phyloP scores from a whole-genome alignment of 23 red algal species.

The Cyanidioschyzon merolae region DNA sequence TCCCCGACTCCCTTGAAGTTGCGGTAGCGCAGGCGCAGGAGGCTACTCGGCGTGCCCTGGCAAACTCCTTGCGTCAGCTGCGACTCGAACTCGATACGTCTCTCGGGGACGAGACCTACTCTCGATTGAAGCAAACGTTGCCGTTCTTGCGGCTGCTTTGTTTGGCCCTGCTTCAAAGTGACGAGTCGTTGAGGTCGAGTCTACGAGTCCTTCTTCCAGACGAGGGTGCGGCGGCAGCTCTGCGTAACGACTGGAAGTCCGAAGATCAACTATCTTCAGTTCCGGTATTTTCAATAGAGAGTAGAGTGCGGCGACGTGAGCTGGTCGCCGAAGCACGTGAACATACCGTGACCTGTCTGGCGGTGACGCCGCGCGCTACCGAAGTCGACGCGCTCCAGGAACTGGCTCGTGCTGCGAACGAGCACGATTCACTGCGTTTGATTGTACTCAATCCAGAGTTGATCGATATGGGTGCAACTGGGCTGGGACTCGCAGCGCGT shows the following conservation, averaged over 20 bases:
- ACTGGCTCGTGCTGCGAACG: constrained; percentile 32
- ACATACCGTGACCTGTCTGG: background rate
- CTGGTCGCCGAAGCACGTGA: constrained; percentile 31
- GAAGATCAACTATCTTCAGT: background rate
- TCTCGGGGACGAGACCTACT: constrained; percentile 68
- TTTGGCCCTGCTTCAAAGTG: background rate
- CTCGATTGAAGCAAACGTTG: constrained; percentile 51
- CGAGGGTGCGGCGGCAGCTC: constrained; percentile 64
- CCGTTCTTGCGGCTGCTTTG: constrained; percentile 36
- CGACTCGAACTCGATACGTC: constrained; percentile 60
- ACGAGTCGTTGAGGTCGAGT: background rate
- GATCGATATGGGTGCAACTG: constrained; percentile 90
- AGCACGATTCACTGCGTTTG: constrained; percentile 25
- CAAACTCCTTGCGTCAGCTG: background rate
- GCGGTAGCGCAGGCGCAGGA: background rate
- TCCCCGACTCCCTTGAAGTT: background rate
- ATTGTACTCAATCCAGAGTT: constrained; percentile 72
- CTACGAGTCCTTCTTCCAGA: constrained; percentile 54
- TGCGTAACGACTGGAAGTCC: constrained; percentile 30
- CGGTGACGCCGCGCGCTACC: constrained; percentile 40
- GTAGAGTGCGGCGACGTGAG: background rate
- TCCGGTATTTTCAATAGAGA: constrained; percentile 25
- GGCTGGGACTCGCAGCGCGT: constrained; percentile 63
- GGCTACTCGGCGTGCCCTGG: background rate
- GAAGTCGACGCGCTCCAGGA: constrained; percentile 34